Base-by-base conservation (phyloP, 371 early-diverging fungal genomes). In the Fennellomyces sp. region DNA sequence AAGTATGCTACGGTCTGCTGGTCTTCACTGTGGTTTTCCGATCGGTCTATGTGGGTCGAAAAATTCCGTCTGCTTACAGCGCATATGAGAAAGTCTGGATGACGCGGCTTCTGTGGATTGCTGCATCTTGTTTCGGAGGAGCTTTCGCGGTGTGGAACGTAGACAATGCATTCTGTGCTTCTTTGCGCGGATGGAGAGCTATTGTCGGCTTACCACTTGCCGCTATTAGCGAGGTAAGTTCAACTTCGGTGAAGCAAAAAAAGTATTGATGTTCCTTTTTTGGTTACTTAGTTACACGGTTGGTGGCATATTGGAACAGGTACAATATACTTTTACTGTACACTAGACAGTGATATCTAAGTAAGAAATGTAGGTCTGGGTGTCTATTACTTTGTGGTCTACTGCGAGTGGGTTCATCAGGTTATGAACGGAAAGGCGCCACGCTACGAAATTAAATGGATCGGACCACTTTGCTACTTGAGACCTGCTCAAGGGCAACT, bases 101-200 rank as follows among this genome's bases (percentile, higher is more conserved):
- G 72, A 63, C 63, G 36, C 52, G 36, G 42, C 68, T 70, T 50
- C 62, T 81, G 42, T 69, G 69, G 60, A 59, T 57, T 48, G 78
- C 65, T 23, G 81, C 63, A 28, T 54, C 61, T 31, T 70, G 86
- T 15, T 88, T 88, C 61, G 71, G 78, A 21, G 28, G 73, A 11
- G 87, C 87, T 1, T 93, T 93, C 63, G 57, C 73, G 3, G 69
- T 91, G 33, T 94, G 94, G 94, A 91, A 91, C 58, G 66, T 91
- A 15, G 94, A 94, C 70, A 93, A 92, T 64, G 70, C 79, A 23
- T 84, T 80, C 55, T 94, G 94, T 61, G 47, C 59, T 28, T 33
- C 68, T 13, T 62, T 94, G 30, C 80, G 88, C 19, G 65, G 57
- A 7, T 62, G 79, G 56, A 66, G 92, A 39, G 47, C 51, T 8